These are phyloP conservation scores for Blastobotrys capitulatus DNA, from an alignment of 1,139 yeast genomes.

Conservation along the genomic window DNA sequence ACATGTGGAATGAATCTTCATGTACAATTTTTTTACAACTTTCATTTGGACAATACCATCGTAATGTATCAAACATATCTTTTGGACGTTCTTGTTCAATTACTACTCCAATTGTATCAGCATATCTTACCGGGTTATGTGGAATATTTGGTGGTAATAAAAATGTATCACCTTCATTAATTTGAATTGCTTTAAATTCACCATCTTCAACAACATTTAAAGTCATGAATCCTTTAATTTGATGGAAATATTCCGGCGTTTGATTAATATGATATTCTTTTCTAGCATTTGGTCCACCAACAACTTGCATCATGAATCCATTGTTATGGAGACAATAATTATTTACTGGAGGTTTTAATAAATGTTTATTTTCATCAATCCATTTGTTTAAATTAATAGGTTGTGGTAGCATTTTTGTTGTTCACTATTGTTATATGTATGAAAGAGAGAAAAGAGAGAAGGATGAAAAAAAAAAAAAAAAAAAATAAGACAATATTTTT, in stretches of 20 bases:
- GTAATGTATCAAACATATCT: conserved; percentile 57
- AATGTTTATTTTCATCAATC: conserved; percentile 69
- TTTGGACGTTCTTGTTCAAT: conserved; percentile 91
- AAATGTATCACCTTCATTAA: conserved; percentile 83
- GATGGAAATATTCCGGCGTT: conserved; percentile 92
- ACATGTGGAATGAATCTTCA: conserved; percentile 67
- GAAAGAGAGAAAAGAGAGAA: not conserved
- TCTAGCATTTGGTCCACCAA: conserved; percentile 92
- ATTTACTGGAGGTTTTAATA: conserved; percentile 87
- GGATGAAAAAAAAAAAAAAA: not conserved
- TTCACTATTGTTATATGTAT: not conserved
- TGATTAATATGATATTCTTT: conserved; percentile 92
- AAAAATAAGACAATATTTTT: not conserved
- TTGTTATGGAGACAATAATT: conserved; percentile 86
- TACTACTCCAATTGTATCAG: conserved; percentile 82
- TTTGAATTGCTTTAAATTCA: conserved; percentile 64
- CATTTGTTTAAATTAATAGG: conserved; percentile 78
- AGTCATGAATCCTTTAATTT: conserved; percentile 80
- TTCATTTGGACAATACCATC: conserved; percentile 74
- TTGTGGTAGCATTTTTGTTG: conserved; percentile 45
- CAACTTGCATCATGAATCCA: conserved; percentile 89
- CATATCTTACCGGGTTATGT: conserved; percentile 85
- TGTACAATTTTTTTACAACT: conserved; percentile 57
- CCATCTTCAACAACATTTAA: conserved; percentile 82
- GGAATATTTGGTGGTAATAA: conserved; percentile 78